Conservation (phyloP, 371 early-diverging fungal species). For the Apophysomyces ossiformis region DNA sequence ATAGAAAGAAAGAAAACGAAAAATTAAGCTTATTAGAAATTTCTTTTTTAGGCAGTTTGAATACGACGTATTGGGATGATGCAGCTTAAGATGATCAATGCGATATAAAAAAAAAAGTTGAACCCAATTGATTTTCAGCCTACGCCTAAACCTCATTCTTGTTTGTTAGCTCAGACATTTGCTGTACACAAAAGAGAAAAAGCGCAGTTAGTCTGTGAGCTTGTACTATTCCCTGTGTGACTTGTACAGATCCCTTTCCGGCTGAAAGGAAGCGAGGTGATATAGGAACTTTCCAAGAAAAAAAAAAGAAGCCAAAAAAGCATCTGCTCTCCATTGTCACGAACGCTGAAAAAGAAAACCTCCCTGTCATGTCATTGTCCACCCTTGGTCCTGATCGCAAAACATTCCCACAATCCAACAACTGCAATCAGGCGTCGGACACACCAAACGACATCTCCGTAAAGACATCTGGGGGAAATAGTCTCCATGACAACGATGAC, state of each 20-base stretch:
- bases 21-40: no score
- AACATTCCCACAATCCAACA: background rate
- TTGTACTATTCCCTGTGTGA: no score
- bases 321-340: background rate
- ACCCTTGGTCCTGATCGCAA: background rate
- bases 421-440: background rate
- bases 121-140: no score
- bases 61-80: no score
- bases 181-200: background rate
- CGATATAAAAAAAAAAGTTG: no score
- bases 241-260: background rate
- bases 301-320: background rate
- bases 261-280: slow-evolving; percentile 6
- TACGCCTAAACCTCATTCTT: no score
- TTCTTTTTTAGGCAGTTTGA: no score
- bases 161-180: no score
- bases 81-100: no score
- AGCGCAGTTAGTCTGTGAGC: no score
- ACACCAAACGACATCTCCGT: background rate
- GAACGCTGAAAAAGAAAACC: background rate
- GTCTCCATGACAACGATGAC: slow-evolving; percentile 15
- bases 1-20: no score
- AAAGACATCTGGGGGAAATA: background rate
- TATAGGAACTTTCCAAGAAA: background rate
- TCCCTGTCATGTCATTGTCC: background rate